phyloP scores from a whole-genome alignment of 106 monocot genomes.

The Posidonia australis region DNA sequence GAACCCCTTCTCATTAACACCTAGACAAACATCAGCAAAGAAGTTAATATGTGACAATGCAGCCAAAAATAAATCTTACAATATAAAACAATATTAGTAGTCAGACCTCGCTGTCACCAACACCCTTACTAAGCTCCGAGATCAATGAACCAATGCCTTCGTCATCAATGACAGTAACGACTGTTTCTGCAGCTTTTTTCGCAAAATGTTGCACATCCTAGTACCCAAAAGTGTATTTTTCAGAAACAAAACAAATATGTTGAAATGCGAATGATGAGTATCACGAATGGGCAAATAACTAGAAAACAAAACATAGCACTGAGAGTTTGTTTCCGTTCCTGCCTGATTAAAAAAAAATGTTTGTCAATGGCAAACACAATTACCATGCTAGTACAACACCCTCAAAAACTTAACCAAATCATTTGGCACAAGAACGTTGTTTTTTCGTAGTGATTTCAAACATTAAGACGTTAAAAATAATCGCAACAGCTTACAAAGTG shows the following conservation, averaged over 20 bases:
- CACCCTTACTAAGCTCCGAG: slow-evolving; percentile 68
- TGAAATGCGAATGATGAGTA: no score
- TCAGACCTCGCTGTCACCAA: slow-evolving; percentile 58
- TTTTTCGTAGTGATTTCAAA: no score
- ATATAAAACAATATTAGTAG: neutral
- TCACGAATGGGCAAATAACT: no score
- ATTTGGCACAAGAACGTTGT: no score
- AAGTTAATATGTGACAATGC: neutral
- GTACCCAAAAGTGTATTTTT: neutral
- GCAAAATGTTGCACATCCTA: slow-evolving; percentile 73
- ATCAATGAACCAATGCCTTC: slow-evolving; percentile 71
- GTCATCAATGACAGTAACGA: slow-evolving; percentile 82
- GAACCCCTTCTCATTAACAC: slow-evolving; percentile 80
- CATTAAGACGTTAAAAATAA: no score
- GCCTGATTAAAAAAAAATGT: no score
- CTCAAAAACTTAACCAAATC: no score
- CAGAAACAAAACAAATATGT: neutral
- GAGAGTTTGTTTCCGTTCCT: no score
- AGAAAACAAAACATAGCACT: no score
- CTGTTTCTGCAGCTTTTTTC: slow-evolving; percentile 92
- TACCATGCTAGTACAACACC: no score
- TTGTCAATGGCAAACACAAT: no score
- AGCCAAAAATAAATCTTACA: neutral
- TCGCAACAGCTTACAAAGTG: no score
- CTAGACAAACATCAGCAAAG: slow-evolving; percentile 21